phyloP scores from a whole-genome alignment of 345 rosid species.

The Syzygium aqueum region DNA sequence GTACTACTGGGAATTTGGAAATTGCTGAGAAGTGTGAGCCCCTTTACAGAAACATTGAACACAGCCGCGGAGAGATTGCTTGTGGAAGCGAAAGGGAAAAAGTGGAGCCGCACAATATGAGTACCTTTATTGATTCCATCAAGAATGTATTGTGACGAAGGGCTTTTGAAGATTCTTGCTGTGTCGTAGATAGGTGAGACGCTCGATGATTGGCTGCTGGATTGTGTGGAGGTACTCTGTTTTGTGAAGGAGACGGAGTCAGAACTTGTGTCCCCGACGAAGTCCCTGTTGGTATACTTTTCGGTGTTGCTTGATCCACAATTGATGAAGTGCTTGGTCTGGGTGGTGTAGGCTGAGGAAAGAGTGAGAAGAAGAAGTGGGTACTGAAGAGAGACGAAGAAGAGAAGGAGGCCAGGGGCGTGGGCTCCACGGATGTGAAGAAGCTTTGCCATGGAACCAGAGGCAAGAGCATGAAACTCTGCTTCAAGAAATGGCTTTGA shows the following conservation, averaged over 20 bases:
- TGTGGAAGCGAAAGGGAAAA: conserved; percentile 14
- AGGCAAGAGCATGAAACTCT: background rate
- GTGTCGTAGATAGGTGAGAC: conserved; percentile 19
- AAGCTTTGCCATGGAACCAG: background rate
- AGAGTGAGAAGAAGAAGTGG: background rate
- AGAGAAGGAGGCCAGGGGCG: background rate
- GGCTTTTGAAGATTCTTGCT: conserved; percentile 32
- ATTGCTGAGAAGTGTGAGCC: conserved; percentile 15
- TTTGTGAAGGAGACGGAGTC: background rate
- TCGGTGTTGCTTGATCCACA: conserved; percentile 7
- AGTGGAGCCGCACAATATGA: conserved; percentile 39
- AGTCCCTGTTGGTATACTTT: background rate
- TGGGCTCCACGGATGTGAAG: background rate
- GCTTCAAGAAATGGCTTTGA: background rate
- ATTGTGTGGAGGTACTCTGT: background rate
- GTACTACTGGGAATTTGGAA: conserved; percentile 10
- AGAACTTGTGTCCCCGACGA: conserved; percentile 6
- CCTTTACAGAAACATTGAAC: conserved; percentile 27
- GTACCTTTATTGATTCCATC: conserved; percentile 5
- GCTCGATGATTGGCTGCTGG: background rate
- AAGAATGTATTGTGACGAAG: conserved; percentile 21
- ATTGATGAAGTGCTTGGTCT: conserved; percentile 10
- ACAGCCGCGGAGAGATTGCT: conserved; percentile 18
- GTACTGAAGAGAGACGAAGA: background rate
- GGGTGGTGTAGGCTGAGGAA: background rate